A percentile compares a stretch with the other conserved stretches of the same genome.
phyloP scores from a whole-genome alignment of 1,284 basidiomycete genomes.

The Pascua guehoae region DNA sequence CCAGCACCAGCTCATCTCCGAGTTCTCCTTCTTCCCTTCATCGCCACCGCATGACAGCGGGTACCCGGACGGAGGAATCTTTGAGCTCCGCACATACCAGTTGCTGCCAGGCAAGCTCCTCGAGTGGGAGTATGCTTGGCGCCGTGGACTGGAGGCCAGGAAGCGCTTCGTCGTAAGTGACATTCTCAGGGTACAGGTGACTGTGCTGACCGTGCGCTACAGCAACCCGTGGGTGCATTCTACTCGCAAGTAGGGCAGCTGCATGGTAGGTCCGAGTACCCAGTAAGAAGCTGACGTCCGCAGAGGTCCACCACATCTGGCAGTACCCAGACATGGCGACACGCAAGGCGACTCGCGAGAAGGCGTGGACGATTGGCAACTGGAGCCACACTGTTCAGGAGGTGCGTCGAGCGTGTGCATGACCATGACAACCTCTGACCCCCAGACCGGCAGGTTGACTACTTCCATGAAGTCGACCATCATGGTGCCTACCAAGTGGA shows the following conservation, averaged over 20 bases:
- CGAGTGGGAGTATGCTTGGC: constrained; percentile 91
- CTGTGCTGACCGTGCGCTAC: not conserved
- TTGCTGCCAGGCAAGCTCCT: constrained; percentile 72
- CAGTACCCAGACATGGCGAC: constrained; percentile 82
- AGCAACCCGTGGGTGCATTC: constrained; percentile 85
- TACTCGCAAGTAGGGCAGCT: constrained; percentile 86
- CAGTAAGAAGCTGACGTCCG: no score
- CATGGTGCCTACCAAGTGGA: constrained; percentile 44
- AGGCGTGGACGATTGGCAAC: constrained; percentile 85
- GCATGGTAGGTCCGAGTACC: constrained; percentile 50
- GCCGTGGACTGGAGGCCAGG: constrained; percentile 81
- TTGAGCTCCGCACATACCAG: constrained; percentile 79
- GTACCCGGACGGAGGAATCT: constrained; percentile 68
- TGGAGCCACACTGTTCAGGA: constrained; percentile 86
- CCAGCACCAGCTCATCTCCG: constrained; percentile 74
- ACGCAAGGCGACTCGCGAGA: constrained; percentile 75
- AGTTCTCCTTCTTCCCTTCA: constrained; percentile 90
- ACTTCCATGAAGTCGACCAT: constrained; percentile 44
- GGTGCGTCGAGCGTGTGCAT: constrained; percentile 57
- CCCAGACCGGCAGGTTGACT: constrained; percentile 45
- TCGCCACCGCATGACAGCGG: constrained; percentile 67
- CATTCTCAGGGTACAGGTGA: not conserved
- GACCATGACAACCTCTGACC: not conserved
- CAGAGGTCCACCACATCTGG: constrained; percentile 86
- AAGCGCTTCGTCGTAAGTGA: constrained; percentile 63